Percentiles rank a stretch among this genome's conserved stretches.
phyloP scores from a whole-genome alignment of 2,329 filamentous ascomycete genomes.

The Dactylellina cionopaga region DNA sequence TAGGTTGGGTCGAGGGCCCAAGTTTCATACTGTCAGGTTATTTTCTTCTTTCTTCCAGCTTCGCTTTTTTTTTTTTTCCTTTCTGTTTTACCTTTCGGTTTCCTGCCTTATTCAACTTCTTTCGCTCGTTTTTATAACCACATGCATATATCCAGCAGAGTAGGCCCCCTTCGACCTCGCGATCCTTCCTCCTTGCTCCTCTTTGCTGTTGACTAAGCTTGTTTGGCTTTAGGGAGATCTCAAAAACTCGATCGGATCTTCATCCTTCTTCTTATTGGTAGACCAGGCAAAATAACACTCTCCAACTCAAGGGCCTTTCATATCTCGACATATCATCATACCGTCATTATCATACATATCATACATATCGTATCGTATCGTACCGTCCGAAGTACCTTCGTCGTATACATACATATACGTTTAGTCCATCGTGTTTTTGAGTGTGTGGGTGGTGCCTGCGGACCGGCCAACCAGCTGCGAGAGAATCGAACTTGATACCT shows the following conservation, averaged over 20 bases:
- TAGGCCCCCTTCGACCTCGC: slow-evolving; percentile 25
- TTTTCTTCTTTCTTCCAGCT: slow-evolving; percentile 30
- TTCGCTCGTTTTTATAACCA: slow-evolving; percentile 30
- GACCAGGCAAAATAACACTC: background rate
- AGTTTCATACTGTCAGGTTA: background rate
- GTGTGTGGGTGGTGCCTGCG: slow-evolving; percentile 26
- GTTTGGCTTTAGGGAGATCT: slow-evolving; percentile 20
- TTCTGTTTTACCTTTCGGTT: slow-evolving; percentile 7
- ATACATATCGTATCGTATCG: too few species aligned
- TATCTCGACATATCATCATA: background rate
- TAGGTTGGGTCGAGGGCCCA: background rate
- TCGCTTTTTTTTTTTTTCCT: slow-evolving; percentile 19
- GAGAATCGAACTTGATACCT: slow-evolving; percentile 24
- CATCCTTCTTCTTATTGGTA: slow-evolving; percentile 23
- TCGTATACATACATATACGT: background rate
- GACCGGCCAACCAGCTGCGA: slow-evolving; percentile 34
- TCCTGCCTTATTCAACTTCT: slow-evolving; percentile 31
- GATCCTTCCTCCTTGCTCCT: slow-evolving; percentile 30
- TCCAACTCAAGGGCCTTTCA: background rate
- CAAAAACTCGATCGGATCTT: slow-evolving; percentile 6
- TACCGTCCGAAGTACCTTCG: background rate
- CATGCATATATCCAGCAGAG: slow-evolving; percentile 32
- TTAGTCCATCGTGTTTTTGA: background rate
- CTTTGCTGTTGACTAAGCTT: slow-evolving; percentile 14
- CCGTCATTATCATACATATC: too few species aligned